Evolutionary conservation across 768 basidiomycete species (phyloP).

Genomic region (Boletales sp.): DNA sequence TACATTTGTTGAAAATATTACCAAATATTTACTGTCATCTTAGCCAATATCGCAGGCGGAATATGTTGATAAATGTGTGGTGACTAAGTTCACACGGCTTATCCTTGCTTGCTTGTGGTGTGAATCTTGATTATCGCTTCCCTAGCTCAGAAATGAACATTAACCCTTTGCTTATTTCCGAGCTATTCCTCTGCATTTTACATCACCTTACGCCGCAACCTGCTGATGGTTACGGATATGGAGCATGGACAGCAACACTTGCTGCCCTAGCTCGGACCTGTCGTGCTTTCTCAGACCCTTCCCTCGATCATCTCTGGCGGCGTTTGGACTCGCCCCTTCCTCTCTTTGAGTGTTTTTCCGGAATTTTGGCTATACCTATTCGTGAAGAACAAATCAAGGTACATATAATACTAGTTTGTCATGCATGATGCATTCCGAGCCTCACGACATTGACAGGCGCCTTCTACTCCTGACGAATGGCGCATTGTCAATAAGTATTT

Average conservation of each 20-base stretch:
- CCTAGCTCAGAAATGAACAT: too few relatives aligned
- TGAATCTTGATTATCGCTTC: too few relatives aligned
- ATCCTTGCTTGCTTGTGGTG: too few relatives aligned
- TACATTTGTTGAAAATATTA: too few relatives aligned
- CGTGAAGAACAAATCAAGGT: not conserved
- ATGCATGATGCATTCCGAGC: too few relatives aligned
- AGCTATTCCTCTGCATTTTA: not conserved
- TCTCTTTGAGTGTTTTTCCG: not conserved
- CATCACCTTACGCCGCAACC: not conserved
- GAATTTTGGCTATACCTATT: not conserved
- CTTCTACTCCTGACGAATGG: not conserved
- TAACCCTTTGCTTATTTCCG: not conserved
- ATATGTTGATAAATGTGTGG: too few relatives aligned
- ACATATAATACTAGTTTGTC: not conserved
- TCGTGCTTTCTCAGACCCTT: not conserved
- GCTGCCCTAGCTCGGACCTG: not conserved
- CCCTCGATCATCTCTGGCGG: constrained; percentile 1
- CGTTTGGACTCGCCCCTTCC: not conserved
- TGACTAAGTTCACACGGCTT: too few relatives aligned
- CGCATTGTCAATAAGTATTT: not conserved
- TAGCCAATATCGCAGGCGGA: too few relatives aligned
- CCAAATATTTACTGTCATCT: too few relatives aligned
- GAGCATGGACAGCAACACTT: not conserved
- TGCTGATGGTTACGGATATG: not conserved
- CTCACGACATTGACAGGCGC: not conserved